Conservation (phyloP, 1,284 basidiomycete genomes). For the Rhodotorula sp. region DNA sequence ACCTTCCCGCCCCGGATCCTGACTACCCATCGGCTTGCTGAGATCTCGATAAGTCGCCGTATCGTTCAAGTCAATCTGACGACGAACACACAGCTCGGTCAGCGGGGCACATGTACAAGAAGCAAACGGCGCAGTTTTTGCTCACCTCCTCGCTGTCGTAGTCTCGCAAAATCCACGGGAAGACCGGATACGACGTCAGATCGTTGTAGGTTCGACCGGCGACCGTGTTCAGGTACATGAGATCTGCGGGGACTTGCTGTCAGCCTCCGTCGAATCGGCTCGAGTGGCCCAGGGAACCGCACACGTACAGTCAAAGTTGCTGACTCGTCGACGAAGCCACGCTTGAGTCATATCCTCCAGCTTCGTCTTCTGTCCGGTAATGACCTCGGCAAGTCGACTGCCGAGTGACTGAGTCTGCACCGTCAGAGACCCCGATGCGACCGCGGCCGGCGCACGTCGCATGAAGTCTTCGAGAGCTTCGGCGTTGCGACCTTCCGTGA, state of each 20-base stretch:
- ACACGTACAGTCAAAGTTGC: conserved; percentile 45
- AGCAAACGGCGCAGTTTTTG: neutral
- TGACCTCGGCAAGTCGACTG: conserved; percentile 27
- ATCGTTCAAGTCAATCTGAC: conserved; percentile 66
- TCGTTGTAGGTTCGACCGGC: conserved; percentile 54
- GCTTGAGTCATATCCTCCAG: conserved; percentile 45
- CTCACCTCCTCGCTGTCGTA: conserved; percentile 8
- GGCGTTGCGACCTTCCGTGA: conserved; percentile 41
- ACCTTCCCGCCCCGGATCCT: conserved; percentile 71
- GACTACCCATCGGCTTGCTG: conserved; percentile 85
- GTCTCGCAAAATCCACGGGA: conserved; percentile 62
- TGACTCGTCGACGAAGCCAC: conserved; percentile 46
- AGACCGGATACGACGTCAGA: conserved; percentile 92
- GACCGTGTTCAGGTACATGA: conserved; percentile 49
- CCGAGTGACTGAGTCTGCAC: conserved; percentile 6
- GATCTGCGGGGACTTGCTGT: conserved; percentile 24
- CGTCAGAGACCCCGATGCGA: conserved; percentile 38
- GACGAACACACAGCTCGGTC: conserved; percentile 47
- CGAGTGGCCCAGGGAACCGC: too few relatives aligned
- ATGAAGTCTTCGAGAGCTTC: conserved; percentile 42
- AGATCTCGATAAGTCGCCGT: conserved; percentile 73
- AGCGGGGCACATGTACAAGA: neutral
- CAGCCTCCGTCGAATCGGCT: too few relatives aligned
- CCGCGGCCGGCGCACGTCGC: conserved; percentile 40
- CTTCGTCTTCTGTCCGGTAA: conserved; percentile 38